phyloP scores from a whole-genome alignment of 108 stramenopile species.

The Skeletonema marinoi region DNA sequence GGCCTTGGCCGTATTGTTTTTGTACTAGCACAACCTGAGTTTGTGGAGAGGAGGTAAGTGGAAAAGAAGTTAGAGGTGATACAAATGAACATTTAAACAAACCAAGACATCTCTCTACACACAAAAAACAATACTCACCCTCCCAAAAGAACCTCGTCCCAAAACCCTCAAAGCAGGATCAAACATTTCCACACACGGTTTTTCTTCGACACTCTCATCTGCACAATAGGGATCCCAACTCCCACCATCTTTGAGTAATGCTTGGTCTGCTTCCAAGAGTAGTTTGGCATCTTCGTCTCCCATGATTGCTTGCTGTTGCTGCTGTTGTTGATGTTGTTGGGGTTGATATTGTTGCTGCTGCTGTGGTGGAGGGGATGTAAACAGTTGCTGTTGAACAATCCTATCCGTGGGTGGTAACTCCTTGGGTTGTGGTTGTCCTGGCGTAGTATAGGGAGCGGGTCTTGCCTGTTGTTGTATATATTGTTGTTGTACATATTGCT shows the following conservation, averaged over 20 bases:
- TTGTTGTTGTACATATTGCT: not conserved
- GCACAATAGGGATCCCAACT: constrained; percentile 18
- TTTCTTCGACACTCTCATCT: constrained; percentile 29
- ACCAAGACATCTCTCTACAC: not conserved
- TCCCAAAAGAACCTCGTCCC: constrained; percentile 91
- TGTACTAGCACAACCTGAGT: constrained; percentile 86
- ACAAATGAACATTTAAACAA: not conserved
- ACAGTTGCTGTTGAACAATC: not conserved
- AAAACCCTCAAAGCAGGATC: constrained; percentile 83
- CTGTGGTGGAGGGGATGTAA: not conserved
- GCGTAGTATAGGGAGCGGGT: not conserved
- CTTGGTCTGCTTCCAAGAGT: constrained; percentile 13
- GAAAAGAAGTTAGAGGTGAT: not conserved
- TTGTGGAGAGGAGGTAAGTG: constrained; percentile 19
- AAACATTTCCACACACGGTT: constrained; percentile 85
- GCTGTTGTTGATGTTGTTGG: not conserved
- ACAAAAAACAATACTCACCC: constrained; percentile 51
- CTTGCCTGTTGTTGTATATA: not conserved
- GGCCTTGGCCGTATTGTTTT: constrained; percentile 72
- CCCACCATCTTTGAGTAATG: constrained; percentile 10
- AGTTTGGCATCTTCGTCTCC: constrained; percentile 21
- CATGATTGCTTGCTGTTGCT: constrained; percentile 23
- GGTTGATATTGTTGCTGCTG: not conserved
- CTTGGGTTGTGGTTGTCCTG: not conserved
- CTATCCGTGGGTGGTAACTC: not conserved